Evolutionary conservation across 495 filamentous ascomycete species (phyloP).

Genomic region (Tuber aestivum): DNA sequence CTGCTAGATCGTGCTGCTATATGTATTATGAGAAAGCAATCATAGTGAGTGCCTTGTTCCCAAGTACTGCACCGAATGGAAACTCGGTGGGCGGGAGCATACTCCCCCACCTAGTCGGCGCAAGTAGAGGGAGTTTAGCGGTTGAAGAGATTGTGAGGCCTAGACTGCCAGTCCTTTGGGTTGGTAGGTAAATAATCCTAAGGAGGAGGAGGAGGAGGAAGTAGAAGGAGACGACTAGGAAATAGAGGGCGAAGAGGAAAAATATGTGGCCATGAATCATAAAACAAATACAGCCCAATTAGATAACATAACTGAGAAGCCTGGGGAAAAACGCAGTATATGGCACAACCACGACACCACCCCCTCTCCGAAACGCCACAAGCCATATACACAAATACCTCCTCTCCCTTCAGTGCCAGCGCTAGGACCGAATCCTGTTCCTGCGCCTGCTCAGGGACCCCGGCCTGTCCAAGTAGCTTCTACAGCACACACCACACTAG

Average conservation of each 20-base stretch:
- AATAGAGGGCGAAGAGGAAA: slow-evolving; percentile 3
- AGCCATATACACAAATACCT: neutral
- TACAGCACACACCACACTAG: neutral
- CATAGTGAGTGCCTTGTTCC: slow-evolving; percentile 40
- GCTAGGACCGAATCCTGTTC: neutral
- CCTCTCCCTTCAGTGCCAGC: neutral
- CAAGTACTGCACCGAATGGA: slow-evolving; percentile 1
- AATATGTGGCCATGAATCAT: neutral
- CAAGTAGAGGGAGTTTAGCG: slow-evolving; percentile 8
- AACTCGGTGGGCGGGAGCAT: slow-evolving; percentile 11
- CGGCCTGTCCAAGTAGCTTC: neutral
- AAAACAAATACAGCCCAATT: neutral
- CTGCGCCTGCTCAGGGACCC: neutral
- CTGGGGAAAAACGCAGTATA: neutral
- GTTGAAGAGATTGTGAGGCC: slow-evolving; percentile 35
- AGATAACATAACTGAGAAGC: slow-evolving; percentile 16
- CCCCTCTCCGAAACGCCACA: slow-evolving; percentile 5
- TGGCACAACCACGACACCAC: slow-evolving; percentile 14
- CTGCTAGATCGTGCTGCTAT: slow-evolving; percentile 38
- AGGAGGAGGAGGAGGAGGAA: slow-evolving; percentile 8
- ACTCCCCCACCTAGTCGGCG: slow-evolving; percentile 31
- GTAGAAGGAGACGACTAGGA: slow-evolving; percentile 9
- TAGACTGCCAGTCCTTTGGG: slow-evolving; percentile 39
- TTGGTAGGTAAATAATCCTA: slow-evolving; percentile 11
- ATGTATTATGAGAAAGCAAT: slow-evolving; percentile 34